These are phyloP conservation scores for Daldinia grandis DNA, from an alignment of 495 filamentous ascomycete genomes.

Conservation along the genomic window DNA sequence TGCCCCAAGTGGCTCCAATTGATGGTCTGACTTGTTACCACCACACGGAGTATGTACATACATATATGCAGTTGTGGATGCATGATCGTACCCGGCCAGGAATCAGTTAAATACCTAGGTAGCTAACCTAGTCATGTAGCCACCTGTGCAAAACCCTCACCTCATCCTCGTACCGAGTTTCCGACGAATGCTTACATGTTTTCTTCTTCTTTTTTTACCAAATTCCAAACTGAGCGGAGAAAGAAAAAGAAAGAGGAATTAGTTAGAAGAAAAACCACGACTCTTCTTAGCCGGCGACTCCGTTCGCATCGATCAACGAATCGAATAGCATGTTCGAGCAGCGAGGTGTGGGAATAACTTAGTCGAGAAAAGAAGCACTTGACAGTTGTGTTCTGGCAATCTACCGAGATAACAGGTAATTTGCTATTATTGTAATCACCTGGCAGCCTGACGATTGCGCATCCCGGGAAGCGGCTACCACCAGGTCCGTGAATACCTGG, in stretches of 20 bases:
- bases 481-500: slow-evolving; percentile 1
- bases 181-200: not conserved
- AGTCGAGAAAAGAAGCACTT: not conserved
- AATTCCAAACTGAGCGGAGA: not conserved
- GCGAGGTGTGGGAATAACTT: slow-evolving; percentile 21
- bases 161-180: slow-evolving; percentile 7
- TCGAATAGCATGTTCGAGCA: slow-evolving; percentile 9
- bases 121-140: slow-evolving; percentile 10
- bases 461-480: slow-evolving; percentile 9
- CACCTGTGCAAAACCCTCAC: slow-evolving; percentile 22
- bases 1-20: slow-evolving; percentile 30
- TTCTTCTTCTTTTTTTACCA: not conserved
- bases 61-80: not conserved
- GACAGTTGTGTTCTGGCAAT: slow-evolving; percentile 1
- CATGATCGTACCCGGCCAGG: slow-evolving; percentile 11
- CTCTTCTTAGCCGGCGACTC: not conserved
- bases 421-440: not conserved
- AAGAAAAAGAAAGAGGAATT: slow-evolving; percentile 2
- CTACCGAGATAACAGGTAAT: not conserved
- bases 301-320: not conserved
- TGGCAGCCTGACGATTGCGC: not conserved
- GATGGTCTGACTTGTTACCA: slow-evolving; percentile 17
- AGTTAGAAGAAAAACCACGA: not conserved
- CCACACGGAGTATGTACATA: slow-evolving; percentile 9
- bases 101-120: slow-evolving; percentile 31